phyloP scores from a whole-genome alignment of 176 grass and related monocot species.

The Triticum aestivum region IWGSC_CS_RefSeq_v2.1 NC_057812.1:602702678-602703177 shows the following conservation, averaged over 20 bases:
- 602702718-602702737: slow-evolving; percentile 13
- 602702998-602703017: no score
- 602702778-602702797: background rate
- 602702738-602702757: background rate
- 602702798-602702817: background rate
- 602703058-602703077: background rate
- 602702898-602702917: background rate
- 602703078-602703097: no score
- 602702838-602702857: background rate
- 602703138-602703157: no score
- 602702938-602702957: background rate
- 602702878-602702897: background rate
- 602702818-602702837: background rate
- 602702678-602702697: background rate
- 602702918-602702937: background rate
- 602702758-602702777: background rate
- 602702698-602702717: background rate
- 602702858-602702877: background rate
- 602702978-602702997: background rate
- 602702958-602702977: background rate
- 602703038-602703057: background rate
- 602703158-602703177: no score
- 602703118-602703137: no score
- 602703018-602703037: background rate
- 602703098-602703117: no score